Base-by-base conservation (phyloP, 768 basidiomycete species). In the Lactarius hengduanensis region DNA sequence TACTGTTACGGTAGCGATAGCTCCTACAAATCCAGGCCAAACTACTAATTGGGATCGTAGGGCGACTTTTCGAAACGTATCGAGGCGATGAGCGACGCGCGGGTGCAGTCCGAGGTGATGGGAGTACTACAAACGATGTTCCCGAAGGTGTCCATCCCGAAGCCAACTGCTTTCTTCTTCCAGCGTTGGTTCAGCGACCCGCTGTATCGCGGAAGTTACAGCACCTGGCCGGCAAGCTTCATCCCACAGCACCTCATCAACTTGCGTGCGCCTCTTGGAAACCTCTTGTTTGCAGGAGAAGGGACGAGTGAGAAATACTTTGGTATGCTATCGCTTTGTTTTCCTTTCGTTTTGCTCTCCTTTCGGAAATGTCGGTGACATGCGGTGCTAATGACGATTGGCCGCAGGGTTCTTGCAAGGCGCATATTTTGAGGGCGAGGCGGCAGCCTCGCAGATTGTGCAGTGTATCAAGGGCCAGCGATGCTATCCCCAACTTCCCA, bases 171-270 rank as follows among this genome's bases (percentile, higher is more conserved):
- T n/a, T 83, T 89, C 71, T 77, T 77, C 70, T 80, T 84, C 68
- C 78, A 80, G 2, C 75, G 79, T 2, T 89, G 87, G 87, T 70
- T 77, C 58, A 72, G 73, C 4, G 78, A 87, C 71, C 79, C 81
- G 4, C 73, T 83, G 41, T 83, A 77, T 72, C 80, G 84, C 16
- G 84, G 84, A 8, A 84, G 85, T 7, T 89, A 85, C 70, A 84
- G 83, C 22, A 89, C 87, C 68, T 88, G 86, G 86, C 85, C 86
- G 0, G 75, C 87, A 2, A 80, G 82, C 2, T 87, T 85, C 68
- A 75, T 81, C 28, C 15, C 61, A 36, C 50, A 84, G 3, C 28
- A 28, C 28, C 28, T 2, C 28, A 28, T 28, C 28, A 28, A 88
- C 70, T 69, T 87, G 59, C 79, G 82, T 62, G 82, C 83, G 3